Conservation (phyloP, 2,329 filamentous ascomycete species). For the Calycina herbarum region DNA sequence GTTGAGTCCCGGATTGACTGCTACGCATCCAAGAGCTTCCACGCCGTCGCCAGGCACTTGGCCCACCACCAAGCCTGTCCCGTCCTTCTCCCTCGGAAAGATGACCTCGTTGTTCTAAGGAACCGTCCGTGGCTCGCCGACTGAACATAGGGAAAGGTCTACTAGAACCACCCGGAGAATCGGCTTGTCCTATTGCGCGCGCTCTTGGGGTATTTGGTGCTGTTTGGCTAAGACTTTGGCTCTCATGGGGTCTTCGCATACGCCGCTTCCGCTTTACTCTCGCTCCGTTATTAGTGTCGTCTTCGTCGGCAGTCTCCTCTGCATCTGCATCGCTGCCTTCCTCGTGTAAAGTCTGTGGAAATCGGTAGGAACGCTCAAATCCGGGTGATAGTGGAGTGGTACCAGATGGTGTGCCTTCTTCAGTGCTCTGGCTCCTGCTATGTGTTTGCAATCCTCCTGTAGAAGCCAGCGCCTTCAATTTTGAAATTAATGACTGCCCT, state of each 20-base stretch:
- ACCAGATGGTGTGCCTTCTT: constrained; percentile 41
- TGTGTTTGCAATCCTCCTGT: constrained; percentile 46
- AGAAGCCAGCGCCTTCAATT: constrained; percentile 71
- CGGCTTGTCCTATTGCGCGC: constrained; percentile 23
- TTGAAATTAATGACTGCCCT: constrained; percentile 72
- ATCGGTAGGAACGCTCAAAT: constrained; percentile 44
- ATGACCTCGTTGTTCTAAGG: constrained; percentile 58
- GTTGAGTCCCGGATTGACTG: constrained; percentile 51
- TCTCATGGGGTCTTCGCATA: constrained; percentile 57
- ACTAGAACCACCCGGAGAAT: constrained; percentile 32
- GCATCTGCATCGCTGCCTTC: constrained; percentile 76
- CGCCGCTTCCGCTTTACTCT: constrained; percentile 65
- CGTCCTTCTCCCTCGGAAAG: constrained; percentile 76
- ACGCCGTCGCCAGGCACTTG: constrained; percentile 54
- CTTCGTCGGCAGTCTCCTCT: constrained; percentile 83
- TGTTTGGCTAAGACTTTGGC: constrained; percentile 56
- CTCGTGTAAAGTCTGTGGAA: constrained; percentile 50
- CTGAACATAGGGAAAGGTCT: constrained; percentile 52
- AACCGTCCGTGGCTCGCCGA: constrained; percentile 64
- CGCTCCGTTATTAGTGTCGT: constrained; percentile 45
- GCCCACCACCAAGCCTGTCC: constrained; percentile 55
- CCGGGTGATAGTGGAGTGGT: constrained; percentile 48
- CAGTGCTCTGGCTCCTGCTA: constrained; percentile 44
- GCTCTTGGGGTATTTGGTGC: constrained; percentile 64
- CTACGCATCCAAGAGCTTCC: constrained; percentile 50